Evolutionary conservation across 208 protist genomes (phyloP).

Genomic region (Wallacemonas sp.): DNA sequence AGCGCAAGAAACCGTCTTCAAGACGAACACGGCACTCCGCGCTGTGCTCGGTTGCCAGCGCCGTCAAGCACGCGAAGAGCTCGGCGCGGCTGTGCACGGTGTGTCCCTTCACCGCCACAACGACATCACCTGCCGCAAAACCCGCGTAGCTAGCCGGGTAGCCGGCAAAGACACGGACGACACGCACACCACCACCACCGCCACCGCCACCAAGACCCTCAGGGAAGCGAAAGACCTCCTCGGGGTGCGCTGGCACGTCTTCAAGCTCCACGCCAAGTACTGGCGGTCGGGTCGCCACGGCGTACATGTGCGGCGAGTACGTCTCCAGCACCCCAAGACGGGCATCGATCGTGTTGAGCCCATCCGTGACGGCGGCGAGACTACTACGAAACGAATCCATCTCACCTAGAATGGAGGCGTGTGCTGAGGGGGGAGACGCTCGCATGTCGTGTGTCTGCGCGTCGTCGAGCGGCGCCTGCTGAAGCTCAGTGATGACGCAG

Average conservation of each 20-base stretch:
- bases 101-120: constrained; percentile 47
- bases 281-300: constrained; percentile 47
- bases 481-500: too few relatives aligned
- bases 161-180: constrained; percentile 47
- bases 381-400: neutral
- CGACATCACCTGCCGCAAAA: constrained; percentile 43
- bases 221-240: neutral
- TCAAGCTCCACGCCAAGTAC: constrained; percentile 61
- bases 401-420: neutral
- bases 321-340: constrained; percentile 64
- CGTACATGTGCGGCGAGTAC: constrained; percentile 58
- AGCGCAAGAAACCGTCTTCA: constrained; percentile 26
- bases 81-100: constrained; percentile 42
- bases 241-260: constrained; percentile 23
- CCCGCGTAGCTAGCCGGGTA: constrained; percentile 50
- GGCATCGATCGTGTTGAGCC: constrained; percentile 23
- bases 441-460: neutral
- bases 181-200: constrained; percentile 31
- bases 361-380: neutral
- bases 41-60: constrained; percentile 47
- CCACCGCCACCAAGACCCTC: neutral
- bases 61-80: constrained; percentile 51
- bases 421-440: neutral
- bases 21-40: constrained; percentile 38
- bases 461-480: too few relatives aligned